A percentile compares a stretch with the other conserved stretches of the same genome.
These are phyloP conservation scores for Rhododendron vialii DNA, from an alignment of 148 eudicot species.

Conservation along the genomic window DNA sequence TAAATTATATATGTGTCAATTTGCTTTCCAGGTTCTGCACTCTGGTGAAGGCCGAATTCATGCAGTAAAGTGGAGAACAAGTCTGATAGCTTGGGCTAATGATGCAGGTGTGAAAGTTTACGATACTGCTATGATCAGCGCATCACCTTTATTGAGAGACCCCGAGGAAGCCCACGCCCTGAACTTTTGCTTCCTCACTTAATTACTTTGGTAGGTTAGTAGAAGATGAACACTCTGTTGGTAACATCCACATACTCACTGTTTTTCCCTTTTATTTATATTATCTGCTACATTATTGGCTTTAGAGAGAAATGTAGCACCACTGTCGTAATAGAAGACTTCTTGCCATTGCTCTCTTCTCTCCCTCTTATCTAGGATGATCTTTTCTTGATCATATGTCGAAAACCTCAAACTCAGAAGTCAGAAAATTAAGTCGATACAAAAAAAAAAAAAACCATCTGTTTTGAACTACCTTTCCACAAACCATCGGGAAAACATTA, in stretches of 20 bases:
- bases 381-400: slow-evolving; percentile 32
- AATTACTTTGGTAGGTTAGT: slow-evolving; percentile 96
- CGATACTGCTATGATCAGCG: slow-evolving; percentile 81
- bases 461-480: no score
- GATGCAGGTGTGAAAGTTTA: slow-evolving; percentile 92
- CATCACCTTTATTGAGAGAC: slow-evolving; percentile 89
- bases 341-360: slow-evolving; percentile 17
- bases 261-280: not conserved
- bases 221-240: not conserved
- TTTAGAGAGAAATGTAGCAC: not conserved
- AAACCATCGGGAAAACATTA: no score
- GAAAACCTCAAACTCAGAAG: no score
- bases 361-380: slow-evolving; percentile 68
- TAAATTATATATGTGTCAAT: slow-evolving; percentile 7
- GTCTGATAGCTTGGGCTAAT: slow-evolving; percentile 96
- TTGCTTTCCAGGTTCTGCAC: slow-evolving; percentile 65
- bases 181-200: slow-evolving; percentile 92
- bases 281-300: not conserved
- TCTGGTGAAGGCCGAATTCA: slow-evolving; percentile 98
- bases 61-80: slow-evolving; percentile 85
- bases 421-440: no score
- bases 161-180: slow-evolving; percentile 91
- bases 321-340: slow-evolving; percentile 2
- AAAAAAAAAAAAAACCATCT: no score
- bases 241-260: not conserved